Conservation (phyloP, 257 asterid species). For the Cynanchum wilfordii region DNA sequence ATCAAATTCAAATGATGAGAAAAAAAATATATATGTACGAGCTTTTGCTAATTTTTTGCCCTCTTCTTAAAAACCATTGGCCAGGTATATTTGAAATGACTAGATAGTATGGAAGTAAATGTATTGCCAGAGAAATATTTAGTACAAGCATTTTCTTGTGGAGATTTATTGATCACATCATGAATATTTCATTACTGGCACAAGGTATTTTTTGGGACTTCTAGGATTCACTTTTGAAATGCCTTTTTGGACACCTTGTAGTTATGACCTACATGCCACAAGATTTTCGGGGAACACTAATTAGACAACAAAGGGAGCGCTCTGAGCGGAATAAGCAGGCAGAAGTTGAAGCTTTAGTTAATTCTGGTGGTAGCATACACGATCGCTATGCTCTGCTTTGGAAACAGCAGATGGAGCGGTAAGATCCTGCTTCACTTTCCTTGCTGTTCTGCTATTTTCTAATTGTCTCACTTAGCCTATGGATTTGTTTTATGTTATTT, state of each 20-base stretch:
- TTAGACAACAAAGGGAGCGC: constrained; percentile 95
- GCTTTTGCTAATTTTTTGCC: too few species aligned
- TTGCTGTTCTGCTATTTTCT: constrained; percentile 11
- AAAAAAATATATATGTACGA: too few species aligned
- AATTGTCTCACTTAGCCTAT: constrained; percentile 7
- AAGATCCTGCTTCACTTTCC: constrained; percentile 4
- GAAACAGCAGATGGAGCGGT: constrained; percentile 98
- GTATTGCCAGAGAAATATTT: neutral
- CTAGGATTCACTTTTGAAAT: neutral
- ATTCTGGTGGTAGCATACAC: constrained; percentile 81
- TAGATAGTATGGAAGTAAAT: neutral
- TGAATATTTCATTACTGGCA: neutral
- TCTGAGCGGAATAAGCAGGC: constrained; percentile 97
- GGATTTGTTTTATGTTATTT: constrained; percentile 10
- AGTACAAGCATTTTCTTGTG: neutral
- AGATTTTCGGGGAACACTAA: constrained; percentile 91
- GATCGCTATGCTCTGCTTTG: constrained; percentile 80
- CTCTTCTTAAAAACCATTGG: too few species aligned
- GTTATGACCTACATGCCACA: constrained; percentile 99
- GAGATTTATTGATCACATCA: neutral
- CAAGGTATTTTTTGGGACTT: neutral
- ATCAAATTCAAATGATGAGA: too few species aligned
- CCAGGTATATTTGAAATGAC: neutral
- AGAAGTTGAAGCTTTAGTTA: constrained; percentile 67
- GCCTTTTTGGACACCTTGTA: constrained; percentile 24